Evolutionary conservation across 2,329 filamentous ascomycete species (phyloP), one percentile per base, ranked within the genome.

Genomic region (Rhinocladiella mackenziei): DNA sequence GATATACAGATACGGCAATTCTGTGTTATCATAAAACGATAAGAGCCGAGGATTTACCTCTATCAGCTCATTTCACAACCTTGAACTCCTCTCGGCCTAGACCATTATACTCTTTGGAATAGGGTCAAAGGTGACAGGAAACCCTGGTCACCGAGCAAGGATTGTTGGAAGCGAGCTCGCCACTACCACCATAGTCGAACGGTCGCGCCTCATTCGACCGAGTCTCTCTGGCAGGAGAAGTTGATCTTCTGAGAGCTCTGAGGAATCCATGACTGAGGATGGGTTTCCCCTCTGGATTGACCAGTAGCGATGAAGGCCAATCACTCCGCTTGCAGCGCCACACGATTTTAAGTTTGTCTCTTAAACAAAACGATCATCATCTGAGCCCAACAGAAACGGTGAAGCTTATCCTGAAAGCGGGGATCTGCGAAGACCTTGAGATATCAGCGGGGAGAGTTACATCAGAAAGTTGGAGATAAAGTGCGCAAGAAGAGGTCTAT

Each of bases 401-500:
- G 15, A 17, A 10, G 17, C 9, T 20, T 25, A 23, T 26, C n/a
- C 33, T 26, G 25, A 8, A 30, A 18, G 30, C 48, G 48, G 48
- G 39, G 48, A 48, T 48, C 33, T 42, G 44, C 44, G 43, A 38
- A 23, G 23, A 22, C 17, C 14, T 28, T 15, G 11, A n/a, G 26
- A 28, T 25, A 19, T 28, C 6, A 36, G 19, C n/a, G n/a, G n/a
- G n/a, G n/a, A n/a, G n/a, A n/a, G 48, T 51, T 47, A 42, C 44
- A 48, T 51, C 25, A 50, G 36, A 32, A 38, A 43, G 30, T 43
- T 43, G 43, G 40, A 45, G 44, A 26, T 39, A 25, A 22, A 18
- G 25, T 13, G 10, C 13, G 7, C 13, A 9, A 11, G 13, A n/a
- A n/a, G n/a, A n/a, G n/a, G n/a, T n/a, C n/a, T n/a, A n/a, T n/a